Conservation (phyloP, 1,139 yeast genomes). For the Pichia sp. region DNA sequence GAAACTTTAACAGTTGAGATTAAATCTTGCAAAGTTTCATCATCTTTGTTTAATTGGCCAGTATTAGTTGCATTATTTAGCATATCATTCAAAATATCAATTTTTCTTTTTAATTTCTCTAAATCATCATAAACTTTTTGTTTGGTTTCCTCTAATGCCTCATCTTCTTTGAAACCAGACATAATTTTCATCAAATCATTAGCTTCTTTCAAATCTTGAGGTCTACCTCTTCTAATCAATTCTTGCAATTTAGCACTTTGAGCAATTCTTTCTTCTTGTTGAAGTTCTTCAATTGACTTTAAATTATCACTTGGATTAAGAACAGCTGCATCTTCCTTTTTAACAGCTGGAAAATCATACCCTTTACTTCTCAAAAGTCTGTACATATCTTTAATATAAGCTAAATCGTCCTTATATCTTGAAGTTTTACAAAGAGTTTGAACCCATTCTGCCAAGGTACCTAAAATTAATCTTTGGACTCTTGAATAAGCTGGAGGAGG, state of each 20-base stretch:
- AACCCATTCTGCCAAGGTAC: slow-evolving; percentile 95
- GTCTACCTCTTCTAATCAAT: slow-evolving; percentile 89
- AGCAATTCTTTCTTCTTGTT: slow-evolving; percentile 85
- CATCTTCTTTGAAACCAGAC: slow-evolving; percentile 95
- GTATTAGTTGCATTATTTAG: slow-evolving; percentile 51
- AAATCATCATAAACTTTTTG: slow-evolving; percentile 81
- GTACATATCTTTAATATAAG: slow-evolving; percentile 94
- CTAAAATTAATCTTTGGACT: slow-evolving; percentile 77
- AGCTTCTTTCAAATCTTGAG: slow-evolving; percentile 93
- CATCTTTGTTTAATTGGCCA: slow-evolving; percentile 43
- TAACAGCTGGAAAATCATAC: slow-evolving; percentile 86
- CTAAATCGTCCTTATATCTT: slow-evolving; percentile 84
- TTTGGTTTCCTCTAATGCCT: slow-evolving; percentile 52
- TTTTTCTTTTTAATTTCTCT: slow-evolving; percentile 77
- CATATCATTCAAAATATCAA: slow-evolving; percentile 90
- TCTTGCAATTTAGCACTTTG: slow-evolving; percentile 95
- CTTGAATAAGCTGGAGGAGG: slow-evolving; percentile 84
- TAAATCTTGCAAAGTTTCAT: slow-evolving; percentile 73
- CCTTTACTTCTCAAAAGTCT: slow-evolving; percentile 81
- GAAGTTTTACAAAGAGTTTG: slow-evolving; percentile 91
- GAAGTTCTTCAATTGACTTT: slow-evolving; percentile 84
- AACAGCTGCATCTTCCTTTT: slow-evolving; percentile 87
- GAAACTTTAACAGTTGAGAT: slow-evolving; percentile 75
- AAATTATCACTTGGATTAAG: slow-evolving; percentile 86
- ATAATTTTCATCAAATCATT: slow-evolving; percentile 93